Percentiles rank a stretch among this genome's conserved stretches.
phyloP scores from a whole-genome alignment of 2,329 filamentous ascomycete species.

The Colletotrichum caudatum region DNA sequence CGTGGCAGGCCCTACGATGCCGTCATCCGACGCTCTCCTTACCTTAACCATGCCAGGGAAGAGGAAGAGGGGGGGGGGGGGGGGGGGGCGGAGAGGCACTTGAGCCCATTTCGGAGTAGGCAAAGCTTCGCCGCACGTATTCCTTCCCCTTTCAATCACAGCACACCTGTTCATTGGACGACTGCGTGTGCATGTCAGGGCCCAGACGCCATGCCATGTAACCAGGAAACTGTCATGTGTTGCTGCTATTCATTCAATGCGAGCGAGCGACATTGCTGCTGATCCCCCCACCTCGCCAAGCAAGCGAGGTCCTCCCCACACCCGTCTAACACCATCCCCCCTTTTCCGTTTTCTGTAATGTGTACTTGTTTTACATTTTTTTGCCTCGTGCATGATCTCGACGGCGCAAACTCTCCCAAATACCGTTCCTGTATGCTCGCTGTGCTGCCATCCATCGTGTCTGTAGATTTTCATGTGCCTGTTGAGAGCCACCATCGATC shows the following conservation, averaged over 20 bases:
- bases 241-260: slow-evolving; percentile 35
- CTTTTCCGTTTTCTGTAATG: slow-evolving; percentile 21
- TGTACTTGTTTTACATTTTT: slow-evolving; percentile 14
- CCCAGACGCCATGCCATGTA: neutral
- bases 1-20: neutral
- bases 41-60: neutral
- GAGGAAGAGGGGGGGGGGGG: neutral
- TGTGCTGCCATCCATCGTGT: slow-evolving; percentile 25
- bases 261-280: slow-evolving; percentile 34
- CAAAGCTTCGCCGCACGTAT: neutral
- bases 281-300: slow-evolving; percentile 34
- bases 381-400: neutral
- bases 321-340: slow-evolving; percentile 1
- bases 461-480: slow-evolving; percentile 23
- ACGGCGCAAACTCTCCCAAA: neutral
- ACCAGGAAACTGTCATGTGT: slow-evolving; percentile 34
- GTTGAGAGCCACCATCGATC: slow-evolving; percentile 39
- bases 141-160: slow-evolving; percentile 30
- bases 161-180: slow-evolving; percentile 21
- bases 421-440: slow-evolving; percentile 20
- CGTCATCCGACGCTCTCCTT: neutral
- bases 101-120: neutral
- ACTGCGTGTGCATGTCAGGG: neutral
- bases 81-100: neutral
- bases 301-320: slow-evolving; percentile 37